Base-by-base conservation (phyloP, 225 moss, liverwort and hornwort genomes). In the Antitrichia curtipendula region DNA sequence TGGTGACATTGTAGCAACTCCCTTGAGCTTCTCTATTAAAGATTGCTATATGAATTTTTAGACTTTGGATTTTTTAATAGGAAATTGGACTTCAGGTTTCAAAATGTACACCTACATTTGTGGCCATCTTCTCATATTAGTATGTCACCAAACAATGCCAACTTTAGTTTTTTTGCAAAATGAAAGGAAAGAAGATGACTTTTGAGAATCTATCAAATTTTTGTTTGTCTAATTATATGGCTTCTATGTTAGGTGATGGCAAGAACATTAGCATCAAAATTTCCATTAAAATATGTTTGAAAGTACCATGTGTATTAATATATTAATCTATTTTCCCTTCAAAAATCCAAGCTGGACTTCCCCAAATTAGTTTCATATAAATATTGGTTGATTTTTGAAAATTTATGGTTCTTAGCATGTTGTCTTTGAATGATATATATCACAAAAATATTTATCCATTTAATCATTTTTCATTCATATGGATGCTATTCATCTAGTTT, bases 91-190 rank as follows among this genome's bases (percentile, higher is more conserved):
- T 49, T 74, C 2, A 1, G 0, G 2, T 19, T 73, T 31, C 7
- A 29, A 29, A 10, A 73, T 16, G 2, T 6, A 28, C 3, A 45
- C 3, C 8, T 43, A 45, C 6, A 28, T 10, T 72, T 72, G 28
- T 27, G 9, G 43, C 16, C 15, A 45, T 72, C 25, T 3, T 40
- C 2, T 2, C 3, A 41, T 25, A 5, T 8, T 1, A 3, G 1
- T 24, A 15, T 70, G 3, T 18, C 4, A 28, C 10, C 23, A 72
- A 72, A 47, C 7, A 1, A 18, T 28, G 9, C 7, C 10, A 47
- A 73, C 7, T 45, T 73, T 47, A 18, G 2, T 28, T 63, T 43
- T 18, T 4, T 47, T 0, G 7, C 31, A 47, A 73, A 73, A 31
- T 29, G 29, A 4, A 18, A 47, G 3, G 29, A 10, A 7, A 43